Conservation (phyloP, 2,329 filamentous ascomycete species). For the Hymenoscyphus fraxineus region DNA sequence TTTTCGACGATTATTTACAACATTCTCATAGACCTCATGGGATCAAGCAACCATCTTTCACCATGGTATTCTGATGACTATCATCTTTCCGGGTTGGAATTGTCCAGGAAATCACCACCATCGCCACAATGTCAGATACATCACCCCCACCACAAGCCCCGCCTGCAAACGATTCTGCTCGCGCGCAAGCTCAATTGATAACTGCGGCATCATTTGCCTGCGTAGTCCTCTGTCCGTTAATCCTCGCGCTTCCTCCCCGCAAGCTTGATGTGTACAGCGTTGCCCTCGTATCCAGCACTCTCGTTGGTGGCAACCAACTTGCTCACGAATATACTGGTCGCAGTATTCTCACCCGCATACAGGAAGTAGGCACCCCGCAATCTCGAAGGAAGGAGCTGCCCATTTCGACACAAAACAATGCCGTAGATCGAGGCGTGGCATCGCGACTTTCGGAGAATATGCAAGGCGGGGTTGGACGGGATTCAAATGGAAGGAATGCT, state of each 20-base stretch:
- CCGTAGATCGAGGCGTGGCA: not conserved
- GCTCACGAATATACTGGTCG: slow-evolving; percentile 30
- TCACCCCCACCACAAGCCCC: not conserved
- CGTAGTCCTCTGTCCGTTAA: slow-evolving; percentile 49
- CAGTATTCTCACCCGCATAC: slow-evolving; percentile 19
- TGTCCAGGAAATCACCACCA: not conserved
- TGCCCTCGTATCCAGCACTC: slow-evolving; percentile 42
- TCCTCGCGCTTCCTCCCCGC: slow-evolving; percentile 55
- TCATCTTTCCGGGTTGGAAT: too few species aligned
- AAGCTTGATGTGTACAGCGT: slow-evolving; percentile 60
- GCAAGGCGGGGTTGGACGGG: not conserved
- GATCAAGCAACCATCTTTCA: too few species aligned
- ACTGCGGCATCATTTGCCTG: slow-evolving; percentile 40
- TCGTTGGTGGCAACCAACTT: slow-evolving; percentile 32
- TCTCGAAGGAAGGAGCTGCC: not conserved
- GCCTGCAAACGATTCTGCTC: not conserved
- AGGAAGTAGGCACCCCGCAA: not conserved
- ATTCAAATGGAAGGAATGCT: slow-evolving; percentile 1
- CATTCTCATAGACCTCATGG: too few species aligned
- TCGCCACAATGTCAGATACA: not conserved
- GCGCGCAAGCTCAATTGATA: slow-evolving; percentile 11
- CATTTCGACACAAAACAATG: not conserved
- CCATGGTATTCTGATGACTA: too few species aligned
- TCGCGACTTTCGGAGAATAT: not conserved
- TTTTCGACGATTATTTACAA: too few species aligned